Evolutionary conservation across 257 asterid genomes (phyloP), one percentile per base, ranked within the genome.

Genomic region (Solanum phureja): DNA sequence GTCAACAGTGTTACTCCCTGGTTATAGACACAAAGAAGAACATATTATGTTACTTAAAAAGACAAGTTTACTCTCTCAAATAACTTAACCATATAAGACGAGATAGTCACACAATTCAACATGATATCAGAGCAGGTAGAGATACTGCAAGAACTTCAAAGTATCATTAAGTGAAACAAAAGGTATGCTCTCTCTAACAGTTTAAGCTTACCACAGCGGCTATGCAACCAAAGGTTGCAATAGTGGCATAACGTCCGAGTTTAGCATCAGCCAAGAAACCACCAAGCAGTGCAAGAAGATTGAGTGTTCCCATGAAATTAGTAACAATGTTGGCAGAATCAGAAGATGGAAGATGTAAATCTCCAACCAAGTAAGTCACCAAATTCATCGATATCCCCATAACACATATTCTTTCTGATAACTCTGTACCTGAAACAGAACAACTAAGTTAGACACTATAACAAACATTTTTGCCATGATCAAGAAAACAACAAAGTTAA

Each of bases 221-320:
- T 19, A 95, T 85, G 29, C 94, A 90, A n/a, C 96, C 97, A 82
- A 92, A 90, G 35, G 93, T 87, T 21, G 95, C 99, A 58, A 96
- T 98, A 1, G 99, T 95, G 86, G 88, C 72, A 84, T 93, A 96
- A 86, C 99, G 96, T 69, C 99, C 99, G 64, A 96, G 97, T 83
- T 90, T 94, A 83, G 99, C 99, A 90, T 96, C 99, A 3, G 98
- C 99, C 46, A 93, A 85, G 88, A 96, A 96, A 56, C 99, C 99
- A 18, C 99, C 99, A 2, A 96, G 90, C 83, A 95, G 96, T 76
- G 96, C 98, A 11, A 96, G 93, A 35, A 96, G 95, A 84, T 96
- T 96, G 74, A 96, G 95, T 44, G 98, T 94, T 37, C 99, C 99
- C 98, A 96, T 93, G 92, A 96, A 96, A 56, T 96, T 94, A 4